Evolutionary conservation across 1,284 basidiomycete species (phyloP), one percentile per base, ranked within the genome.

Genomic region (Apiotrichum laibachii): DNA sequence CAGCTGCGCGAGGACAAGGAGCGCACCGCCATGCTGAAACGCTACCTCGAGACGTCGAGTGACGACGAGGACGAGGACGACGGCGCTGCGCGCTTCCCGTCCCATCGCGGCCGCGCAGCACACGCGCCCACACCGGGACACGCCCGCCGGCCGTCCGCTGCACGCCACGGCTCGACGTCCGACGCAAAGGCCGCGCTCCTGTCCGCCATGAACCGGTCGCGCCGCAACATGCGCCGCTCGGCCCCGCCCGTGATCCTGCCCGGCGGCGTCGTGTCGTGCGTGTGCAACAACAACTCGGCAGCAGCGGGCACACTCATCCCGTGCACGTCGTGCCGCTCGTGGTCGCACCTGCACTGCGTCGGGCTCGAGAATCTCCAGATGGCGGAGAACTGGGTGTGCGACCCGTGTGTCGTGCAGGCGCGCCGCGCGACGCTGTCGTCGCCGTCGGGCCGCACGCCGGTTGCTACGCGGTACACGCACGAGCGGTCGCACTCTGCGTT

Each of bases 311-410:
- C 64, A 12, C 66, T 75, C 66, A 63, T 75, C 9, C 63, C 68
- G 13, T 77, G 75, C 56, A 56, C 58, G 7, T 63, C 66, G 7
- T 75, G 73, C 63, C 67, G 69, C 54, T 72, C 69, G 2, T 77
- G 72, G 73, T 71, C 72, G 61, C 75, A 77, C 53, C 53, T 73
- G 18, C 58, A 60, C 8, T 77, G 75, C 50, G 66, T 69, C 48
- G 69, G 67, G 16, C 62, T 74, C 50, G 69, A 71, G 44, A 70
- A 71, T 34, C 55, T 62, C 12, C 55, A 62, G 50, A 54, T 70
- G 18, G 63, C 58, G 0, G 53, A 63, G 18, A 66, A 66, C 45
- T 77, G 73, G 72, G 72, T 69, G 59, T 75, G 75, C 55, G 61
- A 69, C 26, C 47, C 57, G 13, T 75, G 73, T 52, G 65, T 68